Percentiles rank a stretch among this genome's conserved stretches.
phyloP scores from a whole-genome alignment of 768 basidiomycete genomes.

The Termitomyces titanicus region DNA sequence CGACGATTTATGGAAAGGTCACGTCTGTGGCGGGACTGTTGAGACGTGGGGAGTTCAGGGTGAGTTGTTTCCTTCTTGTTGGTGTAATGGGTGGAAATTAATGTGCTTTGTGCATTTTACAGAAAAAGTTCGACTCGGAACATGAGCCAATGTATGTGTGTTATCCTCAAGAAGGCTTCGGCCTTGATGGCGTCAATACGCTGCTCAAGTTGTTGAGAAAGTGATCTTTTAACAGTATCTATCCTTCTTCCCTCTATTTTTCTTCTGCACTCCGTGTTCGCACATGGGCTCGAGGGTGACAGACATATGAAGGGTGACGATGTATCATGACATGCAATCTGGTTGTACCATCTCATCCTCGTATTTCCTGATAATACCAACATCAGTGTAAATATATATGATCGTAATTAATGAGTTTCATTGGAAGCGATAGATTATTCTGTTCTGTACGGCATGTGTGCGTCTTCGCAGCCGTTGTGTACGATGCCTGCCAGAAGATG shows the following conservation, averaged over 20 bases:
- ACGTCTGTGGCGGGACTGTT: not conserved
- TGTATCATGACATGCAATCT: too few relatives aligned
- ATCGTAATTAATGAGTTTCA: too few relatives aligned
- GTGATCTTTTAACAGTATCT: too few relatives aligned
- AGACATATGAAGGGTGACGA: too few relatives aligned
- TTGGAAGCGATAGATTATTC: too few relatives aligned
- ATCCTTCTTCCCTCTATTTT: not conserved
- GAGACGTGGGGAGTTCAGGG: not conserved
- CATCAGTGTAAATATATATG: too few relatives aligned
- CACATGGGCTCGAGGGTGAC: not conserved
- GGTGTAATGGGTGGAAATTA: not conserved
- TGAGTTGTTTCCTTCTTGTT: not conserved
- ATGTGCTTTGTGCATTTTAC: not conserved
- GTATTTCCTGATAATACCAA: too few relatives aligned
- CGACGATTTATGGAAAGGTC: not conserved
- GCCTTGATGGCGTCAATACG: slow-evolving; percentile 40
- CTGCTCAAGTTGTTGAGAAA: slow-evolving; percentile 37
- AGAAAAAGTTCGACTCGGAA: slow-evolving; percentile 44
- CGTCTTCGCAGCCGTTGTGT: too few relatives aligned
- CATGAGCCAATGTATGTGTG: slow-evolving; percentile 46
- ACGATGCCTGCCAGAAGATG: too few relatives aligned
- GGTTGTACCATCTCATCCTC: too few relatives aligned
- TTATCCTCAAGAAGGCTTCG: slow-evolving; percentile 46
- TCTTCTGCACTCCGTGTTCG: too few relatives aligned
- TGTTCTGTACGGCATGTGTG: too few relatives aligned